These are phyloP conservation scores for Trichosphaerium sp. DNA, from an alignment of 78 protist genomes.

Conservation along the genomic window DNA sequence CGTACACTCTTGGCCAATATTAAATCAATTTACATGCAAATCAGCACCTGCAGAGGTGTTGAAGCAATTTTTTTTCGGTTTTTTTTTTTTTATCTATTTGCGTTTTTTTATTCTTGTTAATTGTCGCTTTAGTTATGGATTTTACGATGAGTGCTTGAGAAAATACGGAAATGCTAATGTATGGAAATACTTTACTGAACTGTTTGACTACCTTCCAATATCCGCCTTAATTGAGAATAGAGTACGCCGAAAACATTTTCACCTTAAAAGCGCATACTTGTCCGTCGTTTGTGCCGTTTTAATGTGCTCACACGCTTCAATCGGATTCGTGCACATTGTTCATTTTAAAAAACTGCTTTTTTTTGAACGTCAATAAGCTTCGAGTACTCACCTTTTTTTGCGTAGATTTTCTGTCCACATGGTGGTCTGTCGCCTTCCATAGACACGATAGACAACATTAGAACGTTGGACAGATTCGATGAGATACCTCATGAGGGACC, in stretches of 20 bases:
- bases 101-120: not conserved
- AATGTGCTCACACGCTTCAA: not conserved
- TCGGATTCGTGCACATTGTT: not conserved
- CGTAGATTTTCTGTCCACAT: conserved; percentile 85
- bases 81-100: not conserved
- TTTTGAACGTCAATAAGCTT: not conserved
- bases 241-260: conserved; percentile 10
- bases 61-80: too few relatives aligned
- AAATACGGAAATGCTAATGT: conserved; percentile 84
- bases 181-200: conserved; percentile 84
- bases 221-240: conserved; percentile 76
- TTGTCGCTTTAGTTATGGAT: conserved; percentile 61
- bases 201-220: conserved; percentile 82
- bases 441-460: conserved; percentile 70
- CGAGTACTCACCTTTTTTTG: not conserved
- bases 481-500: conserved; percentile 88
- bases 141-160: conserved; percentile 89
- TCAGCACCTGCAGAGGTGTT: too few relatives aligned
- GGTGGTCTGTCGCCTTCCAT: conserved; percentile 92
- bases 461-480: conserved; percentile 64
- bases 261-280: conserved; percentile 50
- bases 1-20: conserved; percentile 1
- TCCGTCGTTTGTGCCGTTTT: not conserved
- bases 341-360: not conserved
- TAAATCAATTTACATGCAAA: too few relatives aligned